A percentile compares a stretch with the other conserved stretches of the same genome.
Evolutionary conservation across 2,329 filamentous ascomycete genomes (phyloP).

Genomic region (Waltergamsia citrina): DNA sequence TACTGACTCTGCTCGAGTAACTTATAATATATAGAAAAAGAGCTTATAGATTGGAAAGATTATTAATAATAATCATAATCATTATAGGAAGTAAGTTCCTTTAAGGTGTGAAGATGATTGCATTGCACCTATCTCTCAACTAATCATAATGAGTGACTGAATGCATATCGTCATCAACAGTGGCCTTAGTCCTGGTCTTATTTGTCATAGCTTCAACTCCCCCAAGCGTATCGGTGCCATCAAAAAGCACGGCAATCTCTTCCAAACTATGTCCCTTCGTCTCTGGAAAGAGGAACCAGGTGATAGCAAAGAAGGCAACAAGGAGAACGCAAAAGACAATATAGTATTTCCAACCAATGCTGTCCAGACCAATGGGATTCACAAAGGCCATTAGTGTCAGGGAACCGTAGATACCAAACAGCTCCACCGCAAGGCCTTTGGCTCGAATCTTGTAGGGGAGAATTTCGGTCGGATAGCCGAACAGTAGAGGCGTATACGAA

Average conservation of each 20-base stretch:
- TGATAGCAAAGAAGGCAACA: slow-evolving; percentile 10
- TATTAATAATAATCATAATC: too few relatives aligned
- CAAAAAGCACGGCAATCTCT: slow-evolving; percentile 13
- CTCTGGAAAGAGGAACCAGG: slow-evolving; percentile 17
- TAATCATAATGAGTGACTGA: too few relatives aligned
- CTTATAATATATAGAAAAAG: too few relatives aligned
- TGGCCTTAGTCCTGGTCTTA: too few relatives aligned
- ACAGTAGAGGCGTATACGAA: slow-evolving; percentile 34
- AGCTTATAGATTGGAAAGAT: too few relatives aligned
- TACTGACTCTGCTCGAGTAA: too few relatives aligned
- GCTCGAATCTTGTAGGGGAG: slow-evolving; percentile 24
- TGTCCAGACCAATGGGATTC: slow-evolving; percentile 13
- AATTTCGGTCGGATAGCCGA: slow-evolving; percentile 31
- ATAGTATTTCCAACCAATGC: slow-evolving; percentile 10
- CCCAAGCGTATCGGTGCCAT: slow-evolving; percentile 1
- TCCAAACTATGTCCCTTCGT: slow-evolving; percentile 18
- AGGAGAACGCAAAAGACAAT: slow-evolving; percentile 10
- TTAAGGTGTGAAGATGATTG: too few relatives aligned
- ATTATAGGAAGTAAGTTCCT: too few relatives aligned
- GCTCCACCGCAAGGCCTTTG: slow-evolving; percentile 29
- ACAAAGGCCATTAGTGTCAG: too few relatives aligned
- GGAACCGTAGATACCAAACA: slow-evolving; percentile 20
- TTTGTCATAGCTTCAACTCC: too few relatives aligned
- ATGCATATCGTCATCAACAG: too few relatives aligned
- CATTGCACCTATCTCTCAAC: too few relatives aligned